These are phyloP conservation scores for Agaricales sp. DNA, from an alignment of 1,284 basidiomycete species.

Conservation along the genomic window DNA sequence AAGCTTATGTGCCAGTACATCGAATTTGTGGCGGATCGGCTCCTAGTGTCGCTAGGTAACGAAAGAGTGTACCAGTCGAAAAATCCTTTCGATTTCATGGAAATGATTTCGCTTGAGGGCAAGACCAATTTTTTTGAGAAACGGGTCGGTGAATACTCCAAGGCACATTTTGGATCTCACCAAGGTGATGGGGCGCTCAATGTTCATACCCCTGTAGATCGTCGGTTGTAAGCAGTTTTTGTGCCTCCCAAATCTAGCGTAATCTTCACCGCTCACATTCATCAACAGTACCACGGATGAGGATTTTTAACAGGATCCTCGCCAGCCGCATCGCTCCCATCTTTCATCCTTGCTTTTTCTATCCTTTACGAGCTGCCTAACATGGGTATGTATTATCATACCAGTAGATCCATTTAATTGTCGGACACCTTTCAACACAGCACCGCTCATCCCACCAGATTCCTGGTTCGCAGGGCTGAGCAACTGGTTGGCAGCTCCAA, in stretches of 20 bases:
- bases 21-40: constrained; percentile 92
- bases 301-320: no score
- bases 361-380: no score
- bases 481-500: no score
- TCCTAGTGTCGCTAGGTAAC: constrained; percentile 76
- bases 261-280: constrained; percentile 7
- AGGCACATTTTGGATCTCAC: constrained; percentile 49
- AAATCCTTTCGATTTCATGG: constrained; percentile 82
- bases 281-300: background rate
- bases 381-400: no score
- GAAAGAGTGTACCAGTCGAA: constrained; percentile 63
- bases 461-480: no score
- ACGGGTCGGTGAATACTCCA: constrained; percentile 78
- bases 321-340: no score
- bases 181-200: background rate
- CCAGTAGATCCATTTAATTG: no score
- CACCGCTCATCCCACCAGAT: no score
- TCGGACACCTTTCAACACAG: no score
- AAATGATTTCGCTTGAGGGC: constrained; percentile 78
- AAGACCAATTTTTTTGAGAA: constrained; percentile 71
- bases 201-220: background rate
- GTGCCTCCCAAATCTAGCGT: no score
- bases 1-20: constrained; percentile 91
- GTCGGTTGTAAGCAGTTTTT: background rate
- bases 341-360: no score